Evolutionary conservation across 495 filamentous ascomycete genomes (phyloP), one percentile per base, ranked within the genome.

Genomic region (Patellaria atrata): DNA sequence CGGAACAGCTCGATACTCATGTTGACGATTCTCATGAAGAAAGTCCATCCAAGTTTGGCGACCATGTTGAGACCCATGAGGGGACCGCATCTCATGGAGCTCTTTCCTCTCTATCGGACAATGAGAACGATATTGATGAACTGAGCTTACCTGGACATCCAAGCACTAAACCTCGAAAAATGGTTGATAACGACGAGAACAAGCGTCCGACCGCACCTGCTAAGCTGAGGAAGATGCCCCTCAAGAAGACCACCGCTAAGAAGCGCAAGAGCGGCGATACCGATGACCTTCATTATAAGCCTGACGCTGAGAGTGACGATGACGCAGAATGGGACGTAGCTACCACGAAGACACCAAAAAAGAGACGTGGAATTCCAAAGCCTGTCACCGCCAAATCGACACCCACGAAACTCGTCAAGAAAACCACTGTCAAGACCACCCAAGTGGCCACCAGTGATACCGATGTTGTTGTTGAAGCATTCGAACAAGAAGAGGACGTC

Each of bases 251-350:
- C 13, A 27, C 41, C 26, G 37, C 32, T 7, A 51, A 54, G 33
- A 56, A 56, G 43, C 41, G 53, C 33, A 56, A 54, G 37, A 35
- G 20, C 8, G 40, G 17, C 16, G 25, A 41, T 23, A 32, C 42
- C 3, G 47, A 38, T 9, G 38, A 50, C 27, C 31, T 31, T n/a
- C 10, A 14, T 20, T 55, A 44, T 44, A 48, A 49, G 27, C 44
- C 52, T 3, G 21, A 33, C 12, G 37, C 21, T 5, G 39, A 44
- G 13, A 23, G 22, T 4, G 51, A 52, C 18, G 41, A 45, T 25
- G 43, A 52, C 22, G 33, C 17, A 18, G 43, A 50, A 15, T 39
- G 37, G 40, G 35, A 47, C 15, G 37, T 39, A 9, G 38, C 43
- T 14, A 33, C 19, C 9, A 17, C 17, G 5, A 12, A 10, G 13